phyloP scores from a whole-genome alignment of 192 early-diverging fungal species.

The Gonapodya sp. region DNA sequence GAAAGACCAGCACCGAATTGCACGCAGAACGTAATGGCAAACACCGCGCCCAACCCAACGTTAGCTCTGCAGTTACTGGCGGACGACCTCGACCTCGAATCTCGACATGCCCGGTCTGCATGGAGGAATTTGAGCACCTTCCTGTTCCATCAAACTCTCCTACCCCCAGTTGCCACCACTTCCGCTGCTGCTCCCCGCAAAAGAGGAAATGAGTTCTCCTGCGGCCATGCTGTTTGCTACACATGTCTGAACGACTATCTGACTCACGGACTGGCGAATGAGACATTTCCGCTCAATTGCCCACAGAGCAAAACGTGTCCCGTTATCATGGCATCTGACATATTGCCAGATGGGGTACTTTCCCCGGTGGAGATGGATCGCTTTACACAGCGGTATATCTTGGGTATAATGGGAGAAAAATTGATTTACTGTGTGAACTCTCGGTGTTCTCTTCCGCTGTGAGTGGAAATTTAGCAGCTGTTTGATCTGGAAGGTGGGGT shows the following conservation, averaged over 20 bases:
- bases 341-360: not conserved
- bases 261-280: not conserved
- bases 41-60: not conserved
- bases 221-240: not conserved
- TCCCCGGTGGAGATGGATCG: not conserved
- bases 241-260: not conserved
- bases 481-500: too few species aligned
- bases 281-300: not conserved
- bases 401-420: not conserved
- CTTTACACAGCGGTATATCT: not conserved
- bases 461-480: too few species aligned
- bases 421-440: not conserved
- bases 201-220: not conserved
- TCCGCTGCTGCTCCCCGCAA: not conserved
- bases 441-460: not conserved
- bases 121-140: not conserved
- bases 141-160: not conserved
- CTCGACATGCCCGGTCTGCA: not conserved
- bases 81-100: too few species aligned
- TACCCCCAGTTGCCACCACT: not conserved
- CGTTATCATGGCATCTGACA: not conserved
- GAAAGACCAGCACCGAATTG: not conserved
- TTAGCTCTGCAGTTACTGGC: not conserved
- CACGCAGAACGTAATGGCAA: not conserved
- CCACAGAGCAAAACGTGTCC: not conserved